Percentiles rank a stretch among this genome's conserved stretches.
These are phyloP conservation scores for Usnea hakonensis DNA, from an alignment of 495 filamentous ascomycete genomes.

Conservation along the genomic window DNA sequence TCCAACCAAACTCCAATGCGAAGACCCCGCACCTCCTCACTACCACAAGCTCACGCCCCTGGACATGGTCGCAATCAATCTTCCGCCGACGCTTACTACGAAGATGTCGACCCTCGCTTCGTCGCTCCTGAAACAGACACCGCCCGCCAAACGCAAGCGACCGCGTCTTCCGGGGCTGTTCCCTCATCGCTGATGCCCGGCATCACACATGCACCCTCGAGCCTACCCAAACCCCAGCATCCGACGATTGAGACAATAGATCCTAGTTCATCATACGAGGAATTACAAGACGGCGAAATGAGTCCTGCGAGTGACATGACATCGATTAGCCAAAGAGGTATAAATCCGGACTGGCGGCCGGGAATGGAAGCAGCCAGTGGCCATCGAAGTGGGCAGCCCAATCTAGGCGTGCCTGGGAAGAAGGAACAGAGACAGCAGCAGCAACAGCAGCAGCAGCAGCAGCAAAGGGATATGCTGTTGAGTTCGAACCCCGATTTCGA, in stretches of 20 bases:
- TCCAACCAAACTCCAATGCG: slow-evolving; percentile 26
- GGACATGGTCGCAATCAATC: slow-evolving; percentile 39
- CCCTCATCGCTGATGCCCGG: slow-evolving; percentile 30
- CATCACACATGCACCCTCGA: slow-evolving; percentile 28
- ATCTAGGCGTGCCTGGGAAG: slow-evolving; percentile 21
- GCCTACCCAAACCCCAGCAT: slow-evolving; percentile 27
- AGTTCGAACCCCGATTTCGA: slow-evolving; percentile 71
- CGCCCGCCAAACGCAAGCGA: slow-evolving; percentile 15
- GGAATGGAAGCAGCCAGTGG: not conserved
- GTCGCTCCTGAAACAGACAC: slow-evolving; percentile 33
- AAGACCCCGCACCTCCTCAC: slow-evolving; percentile 31
- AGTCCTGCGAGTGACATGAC: slow-evolving; percentile 79
- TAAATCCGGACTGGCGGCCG: slow-evolving; percentile 76
- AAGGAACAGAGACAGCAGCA: slow-evolving; percentile 29
- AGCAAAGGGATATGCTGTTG: slow-evolving; percentile 51
- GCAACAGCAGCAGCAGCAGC: slow-evolving; percentile 40
- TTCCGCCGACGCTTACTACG: slow-evolving; percentile 60
- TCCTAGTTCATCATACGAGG: slow-evolving; percentile 39
- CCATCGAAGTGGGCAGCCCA: slow-evolving; percentile 15
- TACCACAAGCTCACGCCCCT: slow-evolving; percentile 26
- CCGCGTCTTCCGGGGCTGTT: slow-evolving; percentile 21
- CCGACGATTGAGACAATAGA: slow-evolving; percentile 26
- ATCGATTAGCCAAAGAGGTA: slow-evolving; percentile 72
- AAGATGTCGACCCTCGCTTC: slow-evolving; percentile 91
- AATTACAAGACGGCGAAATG: slow-evolving; percentile 58